Evolutionary conservation across 148 eudicot genomes (phyloP).

Genomic region (Diospyros kaki): DNA sequence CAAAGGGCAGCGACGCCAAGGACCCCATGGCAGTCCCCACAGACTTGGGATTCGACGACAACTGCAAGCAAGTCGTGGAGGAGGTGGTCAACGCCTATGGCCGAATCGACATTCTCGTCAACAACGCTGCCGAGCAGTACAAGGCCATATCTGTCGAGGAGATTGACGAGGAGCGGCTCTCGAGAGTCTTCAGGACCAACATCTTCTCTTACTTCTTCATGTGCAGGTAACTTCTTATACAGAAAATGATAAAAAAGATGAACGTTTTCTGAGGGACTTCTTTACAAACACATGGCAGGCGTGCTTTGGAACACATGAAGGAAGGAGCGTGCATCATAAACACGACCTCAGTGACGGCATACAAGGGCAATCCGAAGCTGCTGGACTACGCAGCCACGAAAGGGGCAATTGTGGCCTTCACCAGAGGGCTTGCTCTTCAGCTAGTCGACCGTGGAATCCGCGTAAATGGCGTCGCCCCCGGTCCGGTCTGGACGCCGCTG

Average conservation of each 20-base stretch:
- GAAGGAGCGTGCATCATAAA: conserved; percentile 67
- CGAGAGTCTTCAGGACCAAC: conserved; percentile 81
- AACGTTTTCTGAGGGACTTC: too few species aligned
- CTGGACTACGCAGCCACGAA: conserved; percentile 74
- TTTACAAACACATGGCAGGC: conserved; percentile 27
- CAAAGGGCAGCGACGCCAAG: conserved; percentile 42
- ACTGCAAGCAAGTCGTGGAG: conserved; percentile 46
- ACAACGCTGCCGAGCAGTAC: conserved; percentile 76
- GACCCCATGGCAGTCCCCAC: conserved; percentile 68
- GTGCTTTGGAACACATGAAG: conserved; percentile 68
- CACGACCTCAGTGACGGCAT: neutral
- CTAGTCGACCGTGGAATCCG: conserved; percentile 20
- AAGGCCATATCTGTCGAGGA: conserved; percentile 57
- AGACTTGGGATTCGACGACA: conserved; percentile 72
- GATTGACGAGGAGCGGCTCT: conserved; percentile 64
- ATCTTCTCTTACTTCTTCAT: conserved; percentile 73
- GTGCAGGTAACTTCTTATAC: conserved; percentile 30
- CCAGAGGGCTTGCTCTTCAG: conserved; percentile 62
- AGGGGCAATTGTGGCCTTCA: conserved; percentile 78
- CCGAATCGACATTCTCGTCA: conserved; percentile 64
- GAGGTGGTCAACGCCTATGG: conserved; percentile 57
- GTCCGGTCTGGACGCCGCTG: conserved; percentile 81
- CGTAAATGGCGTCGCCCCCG: conserved; percentile 25
- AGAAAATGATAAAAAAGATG: too few species aligned
- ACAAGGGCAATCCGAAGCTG: conserved; percentile 23